Evolutionary conservation across 2,329 filamentous ascomycete genomes (phyloP).

Genomic region (Trichoderma sp.): DNA sequence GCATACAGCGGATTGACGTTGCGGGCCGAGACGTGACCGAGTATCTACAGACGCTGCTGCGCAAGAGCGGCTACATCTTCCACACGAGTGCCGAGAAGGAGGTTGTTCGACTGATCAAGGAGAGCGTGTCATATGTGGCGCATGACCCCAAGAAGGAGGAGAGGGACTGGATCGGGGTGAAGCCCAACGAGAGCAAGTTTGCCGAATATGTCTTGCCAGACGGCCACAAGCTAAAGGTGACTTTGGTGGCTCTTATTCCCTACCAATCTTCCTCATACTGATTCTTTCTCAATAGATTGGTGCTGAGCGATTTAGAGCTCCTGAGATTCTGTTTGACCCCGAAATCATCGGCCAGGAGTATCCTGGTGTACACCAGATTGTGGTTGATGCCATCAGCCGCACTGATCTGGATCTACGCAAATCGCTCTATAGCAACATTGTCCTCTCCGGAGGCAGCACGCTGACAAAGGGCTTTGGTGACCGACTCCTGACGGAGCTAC

Average conservation of each 20-base stretch:
- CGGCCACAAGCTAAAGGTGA: conserved; percentile 86
- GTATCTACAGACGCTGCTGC: conserved; percentile 83
- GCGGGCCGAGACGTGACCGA: conserved; percentile 96
- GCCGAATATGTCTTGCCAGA: conserved; percentile 90
- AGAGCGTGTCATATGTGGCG: conserved; percentile 89
- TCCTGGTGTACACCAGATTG: conserved; percentile 94
- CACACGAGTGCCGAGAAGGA: conserved; percentile 99
- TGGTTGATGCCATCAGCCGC: conserved; percentile 91
- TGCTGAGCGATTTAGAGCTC: conserved; percentile 89
- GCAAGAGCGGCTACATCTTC: conserved; percentile 92
- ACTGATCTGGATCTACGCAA: conserved; percentile 96
- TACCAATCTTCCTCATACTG: not conserved
- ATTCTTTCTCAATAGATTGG: conserved; percentile 63
- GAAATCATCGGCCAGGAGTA: conserved; percentile 97
- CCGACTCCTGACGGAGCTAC: conserved; percentile 86
- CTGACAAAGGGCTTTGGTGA: conserved; percentile 97
- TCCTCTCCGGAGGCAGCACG: conserved; percentile 93
- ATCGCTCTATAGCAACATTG: conserved; percentile 92
- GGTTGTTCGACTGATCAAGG: conserved; percentile 96
- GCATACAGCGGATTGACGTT: conserved; percentile 93
- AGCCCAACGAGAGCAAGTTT: conserved; percentile 74
- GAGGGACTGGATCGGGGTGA: conserved; percentile 87
- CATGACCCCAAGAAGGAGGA: conserved; percentile 90
- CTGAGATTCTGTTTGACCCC: conserved; percentile 96
- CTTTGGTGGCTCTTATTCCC: not conserved